phyloP scores from a whole-genome alignment of 495 filamentous ascomycete genomes.

The Neurospora cerealis region DNA sequence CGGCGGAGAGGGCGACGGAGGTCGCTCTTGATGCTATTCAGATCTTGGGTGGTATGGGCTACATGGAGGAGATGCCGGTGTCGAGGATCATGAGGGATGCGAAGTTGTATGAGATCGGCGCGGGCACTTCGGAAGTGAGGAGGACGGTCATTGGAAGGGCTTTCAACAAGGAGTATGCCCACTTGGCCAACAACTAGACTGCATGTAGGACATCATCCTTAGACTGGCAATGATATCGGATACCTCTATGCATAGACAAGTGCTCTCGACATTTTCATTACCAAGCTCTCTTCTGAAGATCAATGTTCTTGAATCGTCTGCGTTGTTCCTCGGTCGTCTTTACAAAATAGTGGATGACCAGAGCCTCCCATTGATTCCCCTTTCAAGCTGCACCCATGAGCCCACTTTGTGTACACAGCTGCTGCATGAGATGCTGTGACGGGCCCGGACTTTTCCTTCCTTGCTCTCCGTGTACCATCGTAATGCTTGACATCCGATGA shows the following conservation, averaged over 20 bases:
- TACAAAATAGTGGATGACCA: background rate
- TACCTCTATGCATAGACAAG: background rate
- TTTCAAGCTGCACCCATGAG: background rate
- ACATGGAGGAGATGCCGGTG: slow-evolving; percentile 89
- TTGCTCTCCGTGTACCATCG: background rate
- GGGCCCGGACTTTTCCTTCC: background rate
- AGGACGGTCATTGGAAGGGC: slow-evolving; percentile 91
- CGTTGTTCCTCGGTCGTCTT: background rate
- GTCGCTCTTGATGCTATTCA: slow-evolving; percentile 86
- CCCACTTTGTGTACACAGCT: background rate
- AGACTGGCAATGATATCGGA: background rate
- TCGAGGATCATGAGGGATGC: slow-evolving; percentile 75
- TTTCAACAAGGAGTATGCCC: slow-evolving; percentile 82
- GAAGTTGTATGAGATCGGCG: slow-evolving; percentile 91
- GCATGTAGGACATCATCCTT: background rate
- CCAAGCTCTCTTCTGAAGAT: background rate
- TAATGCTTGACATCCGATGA: background rate
- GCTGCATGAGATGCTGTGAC: background rate
- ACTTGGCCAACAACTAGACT: slow-evolving; percentile 19
- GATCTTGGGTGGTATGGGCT: slow-evolving; percentile 89
- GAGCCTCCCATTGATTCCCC: background rate
- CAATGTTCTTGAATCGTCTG: background rate
- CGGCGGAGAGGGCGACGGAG: slow-evolving; percentile 87
- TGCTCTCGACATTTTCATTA: background rate
- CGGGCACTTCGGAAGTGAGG: slow-evolving; percentile 87